Evolutionary conservation across 116 monocot genomes (phyloP), one percentile per base, ranked within the genome.

Genomic region (Trichopus zeylanicus): DNA sequence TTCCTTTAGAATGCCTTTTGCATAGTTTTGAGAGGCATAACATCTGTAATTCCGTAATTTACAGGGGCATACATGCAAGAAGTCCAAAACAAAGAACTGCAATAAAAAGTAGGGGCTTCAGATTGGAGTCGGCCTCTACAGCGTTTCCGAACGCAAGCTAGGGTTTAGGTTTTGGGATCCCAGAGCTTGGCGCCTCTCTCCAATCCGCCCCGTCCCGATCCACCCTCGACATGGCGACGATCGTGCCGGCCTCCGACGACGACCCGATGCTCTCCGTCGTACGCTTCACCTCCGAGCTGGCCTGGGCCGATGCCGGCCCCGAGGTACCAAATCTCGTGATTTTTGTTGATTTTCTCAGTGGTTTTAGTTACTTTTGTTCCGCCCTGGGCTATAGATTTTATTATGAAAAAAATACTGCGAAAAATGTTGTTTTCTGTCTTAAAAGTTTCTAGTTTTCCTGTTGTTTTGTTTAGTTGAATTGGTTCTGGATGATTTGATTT

Each of bases 281-380:
- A n/a, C 75, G 87, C 13, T 84, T 81, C 65, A 81, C 95, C 1
- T 78, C 90, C 11, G 95, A 90, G 74, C 78, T 90, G 24, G 67
- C 95, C 13, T 95, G 95, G 95, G 76, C 81, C n/a, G 95, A 95
- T 55, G 87, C 79, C 13, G 95, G 95, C 7, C 79, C 87, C 2
- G 90, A 95, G 87, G 93, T 93, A 35, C 34, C 7, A 35, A 10
- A n/a, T n/a, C n/a, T n/a, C n/a, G n/a, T n/a, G n/a, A n/a, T n/a
- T n/a, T n/a, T n/a, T n/a, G n/a, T n/a, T n/a, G n/a, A n/a, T n/a
- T n/a, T n/a, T n/a, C n/a, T n/a, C n/a, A n/a, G n/a, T n/a, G n/a
- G n/a, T n/a, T n/a, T n/a, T n/a, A n/a, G n/a, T n/a, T n/a, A n/a
- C n/a, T n/a, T n/a, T n/a, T n/a, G n/a, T n/a, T n/a, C n/a, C n/a